Percentiles rank a stretch among this genome's conserved stretches.
phyloP scores from a whole-genome alignment of 768 basidiomycete genomes.

The Lactifluus rugatus region DNA sequence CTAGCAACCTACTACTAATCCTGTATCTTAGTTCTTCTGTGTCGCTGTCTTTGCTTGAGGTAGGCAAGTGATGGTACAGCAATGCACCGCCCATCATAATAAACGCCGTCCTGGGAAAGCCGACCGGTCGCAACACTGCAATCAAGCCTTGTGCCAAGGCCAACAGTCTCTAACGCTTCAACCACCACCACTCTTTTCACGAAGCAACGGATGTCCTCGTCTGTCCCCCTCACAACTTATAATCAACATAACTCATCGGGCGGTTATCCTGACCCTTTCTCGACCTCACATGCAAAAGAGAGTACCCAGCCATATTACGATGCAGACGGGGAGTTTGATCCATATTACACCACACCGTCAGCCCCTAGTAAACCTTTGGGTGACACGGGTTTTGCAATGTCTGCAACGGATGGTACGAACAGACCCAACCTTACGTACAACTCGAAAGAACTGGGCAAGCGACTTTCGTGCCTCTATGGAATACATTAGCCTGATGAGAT shows the following conservation, averaged over 20 bases:
- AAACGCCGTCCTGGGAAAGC: too few relatives aligned
- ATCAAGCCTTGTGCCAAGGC: neutral
- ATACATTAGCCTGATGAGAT: neutral
- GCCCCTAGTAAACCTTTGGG: neutral
- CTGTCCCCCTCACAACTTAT: neutral
- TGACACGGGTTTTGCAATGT: neutral
- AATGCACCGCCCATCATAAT: too few relatives aligned
- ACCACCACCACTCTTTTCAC: conserved; percentile 22
- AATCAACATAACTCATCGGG: neutral
- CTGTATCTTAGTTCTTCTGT: too few relatives aligned
- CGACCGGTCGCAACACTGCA: neutral
- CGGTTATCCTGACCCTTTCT: neutral
- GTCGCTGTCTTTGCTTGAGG: too few relatives aligned
- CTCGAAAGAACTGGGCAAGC: conserved; percentile 8
- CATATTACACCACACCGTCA: conserved; percentile 2
- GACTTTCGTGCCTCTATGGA: neutral
- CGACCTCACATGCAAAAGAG: neutral
- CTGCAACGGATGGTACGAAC: neutral
- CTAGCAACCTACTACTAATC: too few relatives aligned
- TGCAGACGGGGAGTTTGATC: conserved; percentile 3
- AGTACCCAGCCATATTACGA: conserved; percentile 7
- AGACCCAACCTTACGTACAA: conserved; percentile 5
- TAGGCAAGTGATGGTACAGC: too few relatives aligned
- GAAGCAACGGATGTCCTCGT: conserved; percentile 34
- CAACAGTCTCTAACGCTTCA: neutral